Conservation (phyloP, 495 filamentous ascomycete genomes). For the Annulohypoxylon stygium region DNA sequence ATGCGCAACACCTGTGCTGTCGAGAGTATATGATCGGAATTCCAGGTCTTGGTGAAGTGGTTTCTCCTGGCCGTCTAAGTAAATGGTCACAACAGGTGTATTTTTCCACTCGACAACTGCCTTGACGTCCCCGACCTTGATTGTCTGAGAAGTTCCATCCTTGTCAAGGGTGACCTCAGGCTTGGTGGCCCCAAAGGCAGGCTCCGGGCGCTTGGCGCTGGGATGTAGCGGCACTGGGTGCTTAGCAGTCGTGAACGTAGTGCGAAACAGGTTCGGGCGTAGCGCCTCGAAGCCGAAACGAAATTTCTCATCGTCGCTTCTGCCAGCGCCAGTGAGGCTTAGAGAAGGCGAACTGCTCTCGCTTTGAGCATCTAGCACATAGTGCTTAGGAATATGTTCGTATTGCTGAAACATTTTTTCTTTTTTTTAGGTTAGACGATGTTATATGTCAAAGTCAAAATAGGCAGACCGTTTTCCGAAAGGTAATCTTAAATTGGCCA, state of each 20-base stretch:
- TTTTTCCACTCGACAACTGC: constrained; percentile 68
- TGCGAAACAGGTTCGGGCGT: constrained; percentile 72
- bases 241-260: constrained; percentile 69
- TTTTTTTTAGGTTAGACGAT: constrained; percentile 8
- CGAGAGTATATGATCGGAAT: constrained; percentile 71
- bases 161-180: constrained; percentile 47
- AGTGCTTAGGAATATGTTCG: constrained; percentile 45
- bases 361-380: constrained; percentile 29
- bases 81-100: constrained; percentile 69
- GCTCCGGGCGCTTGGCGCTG: constrained; percentile 64
- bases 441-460: constrained; percentile 10
- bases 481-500: constrained; percentile 13
- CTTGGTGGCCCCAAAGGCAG: constrained; percentile 44
- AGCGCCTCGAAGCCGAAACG: constrained; percentile 71
- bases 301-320: constrained; percentile 52
- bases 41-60: constrained; percentile 70
- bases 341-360: constrained; percentile 43
- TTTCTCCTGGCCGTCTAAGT: constrained; percentile 60
- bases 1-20: constrained; percentile 69
- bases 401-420: constrained; percentile 49
- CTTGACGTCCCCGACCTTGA: constrained; percentile 63
- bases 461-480: not conserved
- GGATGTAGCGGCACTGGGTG: constrained; percentile 73
- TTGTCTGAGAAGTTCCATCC: constrained; percentile 48
- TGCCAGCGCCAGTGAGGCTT: constrained; percentile 58